Evolutionary conservation across 306 rosid species (phyloP).

Genomic region (Dryas alaskensis): DNA sequence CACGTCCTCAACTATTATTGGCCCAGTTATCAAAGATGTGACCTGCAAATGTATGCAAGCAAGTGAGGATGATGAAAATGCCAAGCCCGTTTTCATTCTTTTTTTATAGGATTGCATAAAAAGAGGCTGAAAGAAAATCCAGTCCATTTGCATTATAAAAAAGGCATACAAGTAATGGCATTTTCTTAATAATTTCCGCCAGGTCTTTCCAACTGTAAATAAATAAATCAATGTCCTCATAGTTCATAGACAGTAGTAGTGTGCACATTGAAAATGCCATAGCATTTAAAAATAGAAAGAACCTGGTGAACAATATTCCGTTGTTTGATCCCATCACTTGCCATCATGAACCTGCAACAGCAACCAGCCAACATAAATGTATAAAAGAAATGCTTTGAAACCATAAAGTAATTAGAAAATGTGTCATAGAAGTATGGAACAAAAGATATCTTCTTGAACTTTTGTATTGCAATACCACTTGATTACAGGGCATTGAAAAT

Average conservation of each 20-base stretch:
- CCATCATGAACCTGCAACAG: conserved; percentile 83
- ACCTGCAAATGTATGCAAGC: conserved; percentile 50
- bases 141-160: neutral
- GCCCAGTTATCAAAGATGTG: conserved; percentile 77
- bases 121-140: neutral
- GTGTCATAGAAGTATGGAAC: neutral
- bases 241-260: neutral
- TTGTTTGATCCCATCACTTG: conserved; percentile 92
- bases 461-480: neutral
- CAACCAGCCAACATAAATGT: conserved; percentile 24
- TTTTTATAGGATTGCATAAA: neutral
- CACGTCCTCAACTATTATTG: conserved; percentile 81
- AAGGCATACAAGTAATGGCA: neutral
- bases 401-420: conserved; percentile 1
- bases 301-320: conserved; percentile 71
- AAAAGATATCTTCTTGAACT: conserved; percentile 17
- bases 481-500: neutral
- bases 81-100: neutral
- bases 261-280: neutral
- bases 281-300: conserved; percentile 10
- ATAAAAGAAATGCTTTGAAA: conserved; percentile 28
- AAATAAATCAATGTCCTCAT: neutral
- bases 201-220: neutral
- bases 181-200: neutral
- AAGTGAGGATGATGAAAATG: conserved; percentile 26